Evolutionary conservation across 106 monocot genomes (phyloP), one percentile per base, ranked within the genome.

Genomic region (Apostasia ramifera): DNA sequence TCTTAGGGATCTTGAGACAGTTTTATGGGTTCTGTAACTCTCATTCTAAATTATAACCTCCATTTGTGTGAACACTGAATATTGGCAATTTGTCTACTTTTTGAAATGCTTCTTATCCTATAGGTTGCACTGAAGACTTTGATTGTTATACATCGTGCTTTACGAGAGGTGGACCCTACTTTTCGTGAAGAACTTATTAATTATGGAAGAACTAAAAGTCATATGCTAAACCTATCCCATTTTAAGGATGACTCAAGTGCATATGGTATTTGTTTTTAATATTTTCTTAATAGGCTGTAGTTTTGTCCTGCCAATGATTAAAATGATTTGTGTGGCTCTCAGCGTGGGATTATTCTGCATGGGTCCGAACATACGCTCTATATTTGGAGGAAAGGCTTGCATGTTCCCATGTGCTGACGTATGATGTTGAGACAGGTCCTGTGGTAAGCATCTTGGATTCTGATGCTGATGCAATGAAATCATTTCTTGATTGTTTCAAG

Each of bases 311-410:
- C 26, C 51, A 4, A 48, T 73, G 47, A 57, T n/a, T 78, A 13
- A 3, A 59, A 8, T 72, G 45, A 38, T 77, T 47, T 72, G 52
- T 67, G 26, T 69, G 8, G 15, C 71, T 47, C 61, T 53, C 65
- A 91, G 91, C 91, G 60, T 91, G 87, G 91, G 87, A 87, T 48
- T 85, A 80, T 78, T 91, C 91, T 74, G 81, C 87, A 54, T 91
- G 87, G 91, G 80, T 85, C 62, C 81, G 91, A 40, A 78, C 71
- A 46, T 91, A 91, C 81, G 91, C 91, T 48, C 70, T 91, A 56
- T 91, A 75, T 71, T 52, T 91, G 57, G 91, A 87, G 69, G 91
- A 91, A 79, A 70, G 82, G 48, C 75, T 91, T 37, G 82, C 82
- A 76, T 91, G 87, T 57, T 84, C 82, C 54, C 82, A 79, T 5